Evolutionary conservation across 2,329 filamentous ascomycete species (phyloP).

Genomic region (Macrophomina pseudophaseolina): DNA sequence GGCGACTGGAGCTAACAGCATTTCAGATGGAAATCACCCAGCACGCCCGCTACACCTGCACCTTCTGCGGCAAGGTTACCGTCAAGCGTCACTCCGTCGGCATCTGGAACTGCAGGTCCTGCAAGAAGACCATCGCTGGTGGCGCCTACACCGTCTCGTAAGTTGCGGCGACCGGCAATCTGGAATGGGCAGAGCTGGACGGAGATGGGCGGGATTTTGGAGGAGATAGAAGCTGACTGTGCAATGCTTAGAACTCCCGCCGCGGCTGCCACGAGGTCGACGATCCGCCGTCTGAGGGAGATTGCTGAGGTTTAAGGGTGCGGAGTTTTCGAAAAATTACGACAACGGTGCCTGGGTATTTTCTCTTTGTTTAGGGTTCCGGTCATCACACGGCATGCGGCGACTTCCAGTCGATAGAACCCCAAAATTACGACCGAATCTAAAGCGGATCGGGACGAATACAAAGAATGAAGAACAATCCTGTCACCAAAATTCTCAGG

Average conservation of each 20-base stretch:
- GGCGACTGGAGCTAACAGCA: constrained; percentile 9
- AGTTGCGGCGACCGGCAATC: constrained; percentile 53
- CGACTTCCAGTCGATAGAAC: constrained; percentile 28
- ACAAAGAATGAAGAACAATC: constrained; percentile 27
- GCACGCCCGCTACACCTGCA: constrained; percentile 85
- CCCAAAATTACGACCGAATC: constrained; percentile 28
- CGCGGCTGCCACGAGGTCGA: constrained; percentile 92
- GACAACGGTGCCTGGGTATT: constrained; percentile 27
- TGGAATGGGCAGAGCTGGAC: background rate
- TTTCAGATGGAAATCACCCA: constrained; percentile 87
- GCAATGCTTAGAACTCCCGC: constrained; percentile 75
- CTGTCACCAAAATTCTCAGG: constrained; percentile 10
- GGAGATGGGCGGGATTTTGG: background rate
- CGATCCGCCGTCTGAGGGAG: constrained; percentile 95
- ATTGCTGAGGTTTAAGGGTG: constrained; percentile 85
- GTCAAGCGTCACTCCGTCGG: constrained; percentile 89
- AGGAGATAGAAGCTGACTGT: constrained; percentile 28
- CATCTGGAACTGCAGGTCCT: constrained; percentile 96
- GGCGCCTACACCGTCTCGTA: constrained; percentile 97
- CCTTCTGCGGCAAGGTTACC: constrained; percentile 97
- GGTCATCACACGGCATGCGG: constrained; percentile 28
- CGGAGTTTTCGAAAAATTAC: constrained; percentile 27
- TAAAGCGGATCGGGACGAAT: constrained; percentile 28
- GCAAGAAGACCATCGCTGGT: constrained; percentile 92
- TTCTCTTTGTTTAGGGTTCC: constrained; percentile 28